Percentiles rank a stretch among this genome's conserved stretches.
Evolutionary conservation across 1,284 basidiomycete species (phyloP).

Genomic region (Stereum hirsutum): DNA sequence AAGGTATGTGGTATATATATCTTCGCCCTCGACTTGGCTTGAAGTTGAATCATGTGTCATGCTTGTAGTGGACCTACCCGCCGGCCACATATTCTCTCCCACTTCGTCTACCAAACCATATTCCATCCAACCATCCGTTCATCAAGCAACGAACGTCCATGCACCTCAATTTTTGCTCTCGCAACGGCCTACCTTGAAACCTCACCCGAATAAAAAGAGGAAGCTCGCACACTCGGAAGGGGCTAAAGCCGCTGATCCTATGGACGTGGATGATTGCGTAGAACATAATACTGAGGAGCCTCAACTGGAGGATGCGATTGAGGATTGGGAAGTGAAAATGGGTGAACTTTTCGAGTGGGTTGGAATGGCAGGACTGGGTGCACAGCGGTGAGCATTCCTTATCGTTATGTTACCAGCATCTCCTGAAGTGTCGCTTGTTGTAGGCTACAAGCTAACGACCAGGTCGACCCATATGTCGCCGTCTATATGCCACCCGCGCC

Average conservation of each 20-base stretch:
- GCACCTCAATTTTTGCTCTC: too few relatives aligned
- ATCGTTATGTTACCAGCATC: not conserved
- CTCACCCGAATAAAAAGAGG: too few relatives aligned
- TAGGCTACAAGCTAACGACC: constrained; percentile 30
- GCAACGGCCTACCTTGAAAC: too few relatives aligned
- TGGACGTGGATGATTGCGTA: not conserved
- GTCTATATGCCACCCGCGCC: constrained; percentile 36
- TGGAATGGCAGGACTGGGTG: constrained; percentile 45
- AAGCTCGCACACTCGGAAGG: too few relatives aligned
- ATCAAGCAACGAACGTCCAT: constrained; percentile 14
- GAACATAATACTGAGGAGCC: too few relatives aligned
- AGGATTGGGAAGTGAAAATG: constrained; percentile 40
- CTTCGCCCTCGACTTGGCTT: too few relatives aligned
- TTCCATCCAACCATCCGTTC: constrained; percentile 9
- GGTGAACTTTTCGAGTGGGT: constrained; percentile 56
- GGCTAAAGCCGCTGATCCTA: not conserved
- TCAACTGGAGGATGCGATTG: too few relatives aligned
- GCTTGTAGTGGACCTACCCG: too few relatives aligned
- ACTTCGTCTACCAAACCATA: not conserved
- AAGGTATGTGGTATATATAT: constrained; percentile 3
- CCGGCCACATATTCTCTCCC: too few relatives aligned
- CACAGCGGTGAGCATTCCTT: constrained; percentile 26
- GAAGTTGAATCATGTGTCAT: too few relatives aligned
- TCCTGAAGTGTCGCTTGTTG: not conserved
- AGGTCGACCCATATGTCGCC: constrained; percentile 35